A percentile compares a stretch with the other conserved stretches of the same genome.
phyloP scores from a whole-genome alignment of 768 basidiomycete species.

The Austroboletus festivus region DNA sequence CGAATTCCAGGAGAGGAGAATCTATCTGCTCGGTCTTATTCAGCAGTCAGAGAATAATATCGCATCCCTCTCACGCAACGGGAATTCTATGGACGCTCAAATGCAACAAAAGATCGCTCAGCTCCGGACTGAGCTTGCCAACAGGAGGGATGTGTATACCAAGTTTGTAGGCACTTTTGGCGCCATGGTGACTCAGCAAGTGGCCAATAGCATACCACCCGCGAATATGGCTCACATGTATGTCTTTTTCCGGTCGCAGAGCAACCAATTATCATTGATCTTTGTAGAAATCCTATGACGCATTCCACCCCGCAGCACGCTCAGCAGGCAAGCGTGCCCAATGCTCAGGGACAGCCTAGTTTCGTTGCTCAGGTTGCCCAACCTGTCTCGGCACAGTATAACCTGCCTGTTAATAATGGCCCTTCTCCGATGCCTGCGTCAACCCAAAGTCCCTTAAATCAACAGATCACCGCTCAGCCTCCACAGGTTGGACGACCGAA shows the following conservation, averaged over 20 bases:
- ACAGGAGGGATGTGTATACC: conserved; percentile 38
- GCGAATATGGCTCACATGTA: conserved; percentile 34
- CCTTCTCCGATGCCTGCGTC: conserved; percentile 23
- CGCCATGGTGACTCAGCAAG: conserved; percentile 22
- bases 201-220: conserved; percentile 22
- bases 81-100: conserved; percentile 16
- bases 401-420: conserved; percentile 14
- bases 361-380: conserved; percentile 19
- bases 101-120: conserved; percentile 16
- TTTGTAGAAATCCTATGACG: conserved; percentile 17
- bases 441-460: conserved; percentile 14
- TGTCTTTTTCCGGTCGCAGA: conserved; percentile 25
- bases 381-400: conserved; percentile 14
- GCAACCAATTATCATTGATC: conserved; percentile 4
- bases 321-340: conserved; percentile 13
- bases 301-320: conserved; percentile 19
- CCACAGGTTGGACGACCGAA: conserved; percentile 29
- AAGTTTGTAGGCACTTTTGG: conserved; percentile 35
- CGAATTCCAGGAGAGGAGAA: conserved; percentile 27
- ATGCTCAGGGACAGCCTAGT: conserved; percentile 19
- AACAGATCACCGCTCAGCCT: conserved; percentile 33
- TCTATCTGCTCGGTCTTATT: conserved; percentile 8
- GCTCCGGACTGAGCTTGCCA: conserved; percentile 20
- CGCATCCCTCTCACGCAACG: conserved; percentile 7
- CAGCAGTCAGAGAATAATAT: conserved; percentile 15